Evolutionary conservation across 2,329 filamentous ascomycete genomes (phyloP), one percentile per base, ranked within the genome.

Genomic region (Penicillium freii): DNA sequence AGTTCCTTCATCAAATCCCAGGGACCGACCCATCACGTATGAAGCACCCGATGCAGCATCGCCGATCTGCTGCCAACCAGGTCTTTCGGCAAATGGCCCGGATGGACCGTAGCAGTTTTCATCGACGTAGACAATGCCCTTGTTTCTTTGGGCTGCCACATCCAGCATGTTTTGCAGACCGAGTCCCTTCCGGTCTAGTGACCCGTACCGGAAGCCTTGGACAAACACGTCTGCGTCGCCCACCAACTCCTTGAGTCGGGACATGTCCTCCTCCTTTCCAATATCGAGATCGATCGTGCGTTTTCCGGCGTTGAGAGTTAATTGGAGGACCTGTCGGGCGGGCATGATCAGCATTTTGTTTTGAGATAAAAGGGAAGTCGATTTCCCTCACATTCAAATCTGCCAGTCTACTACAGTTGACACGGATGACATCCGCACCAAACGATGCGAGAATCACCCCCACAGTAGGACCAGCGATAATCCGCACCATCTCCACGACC

Each of bases 41-140:
- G 73, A 76, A n/a, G 69, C 70, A 1, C 76, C 75, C 2, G 71
- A 70, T 29, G 73, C 76, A 5, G 62, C 78, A 72, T 80, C 77
- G 42, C 76, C 78, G 51, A 82, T 79, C 63, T 82, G 79, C 68
- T 82, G 79, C 80, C 80, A 83, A 4, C 80, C 81, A 1, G 77
- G 77, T 0, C 80, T 71, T 53, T 75, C 70, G 1, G 70, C 69
- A 66, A 77, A 82, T 29, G 75, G 73, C 1, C 80, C 80, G 46
- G 80, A 73, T 34, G 74, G 76, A 3, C 80, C 80, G 63, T 81
- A 82, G 68, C 79, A 81, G 67, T 81, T 82, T 67, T 82, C 80
- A 11, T 74, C 73, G 0, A 80, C 77, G 56, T 79, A 81, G 4
- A 83, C 72, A 19, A 81, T 75, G 7, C 80, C 79, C 29, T 72